These are phyloP conservation scores for Epithele typhae DNA, from an alignment of 768 basidiomycete species.

Conservation along the genomic window DNA sequence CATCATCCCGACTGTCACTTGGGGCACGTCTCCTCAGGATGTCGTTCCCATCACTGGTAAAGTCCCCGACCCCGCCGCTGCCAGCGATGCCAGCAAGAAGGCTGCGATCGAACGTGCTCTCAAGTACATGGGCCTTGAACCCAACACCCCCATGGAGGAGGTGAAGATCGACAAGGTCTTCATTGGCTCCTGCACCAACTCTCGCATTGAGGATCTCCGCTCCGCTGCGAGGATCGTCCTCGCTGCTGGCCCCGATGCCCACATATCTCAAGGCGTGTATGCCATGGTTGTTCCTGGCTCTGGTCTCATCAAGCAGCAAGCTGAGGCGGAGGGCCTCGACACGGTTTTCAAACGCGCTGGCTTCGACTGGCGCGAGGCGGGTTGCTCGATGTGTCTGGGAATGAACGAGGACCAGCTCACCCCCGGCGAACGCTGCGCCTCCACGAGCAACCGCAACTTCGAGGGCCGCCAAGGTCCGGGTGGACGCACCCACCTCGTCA, in stretches of 20 bases:
- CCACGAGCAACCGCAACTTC: conserved; percentile 64
- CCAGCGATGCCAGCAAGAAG: conserved; percentile 41
- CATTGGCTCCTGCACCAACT: conserved; percentile 67
- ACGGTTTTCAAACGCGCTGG: conserved; percentile 60
- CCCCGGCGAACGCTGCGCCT: conserved; percentile 55
- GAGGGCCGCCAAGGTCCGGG: conserved; percentile 61
- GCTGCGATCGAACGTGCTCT: conserved; percentile 47
- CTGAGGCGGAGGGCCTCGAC: conserved; percentile 61
- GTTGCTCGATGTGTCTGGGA: conserved; percentile 68
- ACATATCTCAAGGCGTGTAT: conserved; percentile 47
- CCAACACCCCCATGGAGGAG: conserved; percentile 51
- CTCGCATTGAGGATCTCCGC: conserved; percentile 61
- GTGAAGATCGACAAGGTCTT: conserved; percentile 63
- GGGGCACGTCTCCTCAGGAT: conserved; percentile 65
- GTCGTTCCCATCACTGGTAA: conserved; percentile 52
- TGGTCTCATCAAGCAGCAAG: conserved; percentile 60
- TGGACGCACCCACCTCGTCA: conserved; percentile 59
- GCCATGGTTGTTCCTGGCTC: conserved; percentile 71
- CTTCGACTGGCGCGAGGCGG: conserved; percentile 68
- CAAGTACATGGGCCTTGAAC: conserved; percentile 56
- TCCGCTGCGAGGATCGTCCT: conserved; percentile 54
- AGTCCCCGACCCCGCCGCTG: conserved; percentile 48
- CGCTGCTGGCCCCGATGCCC: conserved; percentile 45
- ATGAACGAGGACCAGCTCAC: conserved; percentile 68
- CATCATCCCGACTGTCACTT: conserved; percentile 60